Evolutionary conservation across 345 rosid species (phyloP), one percentile per base, ranked within the genome.

Genomic region (Gossypium australe): DNA sequence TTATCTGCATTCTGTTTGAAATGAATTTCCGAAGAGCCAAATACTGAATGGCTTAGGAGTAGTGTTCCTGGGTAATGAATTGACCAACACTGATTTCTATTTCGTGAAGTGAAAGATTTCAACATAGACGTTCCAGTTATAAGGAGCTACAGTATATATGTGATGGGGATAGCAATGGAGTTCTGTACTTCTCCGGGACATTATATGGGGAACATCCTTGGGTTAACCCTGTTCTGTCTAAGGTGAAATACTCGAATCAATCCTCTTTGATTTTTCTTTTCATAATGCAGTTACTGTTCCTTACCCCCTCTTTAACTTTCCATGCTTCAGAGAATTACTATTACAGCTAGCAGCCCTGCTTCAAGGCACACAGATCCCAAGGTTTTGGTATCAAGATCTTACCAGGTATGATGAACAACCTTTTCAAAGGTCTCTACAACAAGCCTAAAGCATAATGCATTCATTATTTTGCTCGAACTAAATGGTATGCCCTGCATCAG

Each of bases 151-250:
- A 89, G 80, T 90, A 91, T 86, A 91, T 93, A 76, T 90, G 97
- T 78, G 94, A 93, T 77, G 99, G 99, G n/a, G 99, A 93, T 80
- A 89, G 91, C 88, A 95, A 93, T 76, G 99, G 99, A 74, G 95
- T 95, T 62, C 77, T 95, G 66, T 86, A 89, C 87, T 90, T 83
- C 66, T 87, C 92, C 20, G 99, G 98, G 76, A 95, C 98, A 47
- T 93, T 95, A 20, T 93, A 88, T 14, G 94, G 99, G 67, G 79
- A 90, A 78, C 99, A 95, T 85, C 97, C 82, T 74, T 93, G 99
- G 99, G 93, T 95, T 75, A 95, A 95, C 82, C 99, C 99, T 0
- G 94, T 90, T 79, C 84, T 95, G 60, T 85, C 90, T 51, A 90
- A 92, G 98, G 98, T 93, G 79, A 78, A 62, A 12, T 49, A 58